These are phyloP conservation scores for Sphaerulina musiva DNA, from an alignment of 2,329 filamentous ascomycete genomes.

Conservation along the genomic window DNA sequence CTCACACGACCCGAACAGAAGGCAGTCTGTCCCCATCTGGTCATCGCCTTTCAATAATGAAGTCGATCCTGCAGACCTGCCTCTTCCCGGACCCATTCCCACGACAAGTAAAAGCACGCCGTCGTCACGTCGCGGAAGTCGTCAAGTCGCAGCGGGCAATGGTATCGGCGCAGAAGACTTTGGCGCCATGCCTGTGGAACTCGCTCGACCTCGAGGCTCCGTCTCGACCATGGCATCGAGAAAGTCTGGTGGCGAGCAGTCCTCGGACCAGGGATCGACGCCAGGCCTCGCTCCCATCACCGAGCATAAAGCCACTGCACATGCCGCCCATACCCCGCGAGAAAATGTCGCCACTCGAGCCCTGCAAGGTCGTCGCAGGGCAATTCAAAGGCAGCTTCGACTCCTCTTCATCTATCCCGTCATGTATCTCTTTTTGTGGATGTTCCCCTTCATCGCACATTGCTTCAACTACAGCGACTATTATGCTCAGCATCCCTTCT, in stretches of 20 bases:
- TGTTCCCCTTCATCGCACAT: slow-evolving; percentile 62
- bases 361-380: slow-evolving; percentile 16
- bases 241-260: slow-evolving; percentile 15
- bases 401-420: slow-evolving; percentile 70
- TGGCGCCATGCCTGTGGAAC: slow-evolving; percentile 12
- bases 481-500: slow-evolving; percentile 49
- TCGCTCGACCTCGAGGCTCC: slow-evolving; percentile 19
- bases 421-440: slow-evolving; percentile 66
- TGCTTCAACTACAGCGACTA: slow-evolving; percentile 52
- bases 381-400: slow-evolving; percentile 52
- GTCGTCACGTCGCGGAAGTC: slow-evolving; percentile 27
- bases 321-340: not conserved
- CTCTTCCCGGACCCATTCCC: slow-evolving; percentile 2
- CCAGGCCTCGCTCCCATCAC: slow-evolving; percentile 22
- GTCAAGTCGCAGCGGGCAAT: slow-evolving; percentile 17
- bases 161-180: slow-evolving; percentile 26
- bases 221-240: slow-evolving; percentile 21
- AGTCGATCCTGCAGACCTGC: slow-evolving; percentile 1
- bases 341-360: slow-evolving; percentile 16
- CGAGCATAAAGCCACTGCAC: slow-evolving; percentile 17
- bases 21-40: slow-evolving; percentile 23
- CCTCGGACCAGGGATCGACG: slow-evolving; percentile 10
- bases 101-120: slow-evolving; percentile 20
- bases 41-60: slow-evolving; percentile 16
- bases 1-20: slow-evolving; percentile 9